Conservation (phyloP, 768 basidiomycete genomes). For the Dictyophora rubrovolvata region DNA sequence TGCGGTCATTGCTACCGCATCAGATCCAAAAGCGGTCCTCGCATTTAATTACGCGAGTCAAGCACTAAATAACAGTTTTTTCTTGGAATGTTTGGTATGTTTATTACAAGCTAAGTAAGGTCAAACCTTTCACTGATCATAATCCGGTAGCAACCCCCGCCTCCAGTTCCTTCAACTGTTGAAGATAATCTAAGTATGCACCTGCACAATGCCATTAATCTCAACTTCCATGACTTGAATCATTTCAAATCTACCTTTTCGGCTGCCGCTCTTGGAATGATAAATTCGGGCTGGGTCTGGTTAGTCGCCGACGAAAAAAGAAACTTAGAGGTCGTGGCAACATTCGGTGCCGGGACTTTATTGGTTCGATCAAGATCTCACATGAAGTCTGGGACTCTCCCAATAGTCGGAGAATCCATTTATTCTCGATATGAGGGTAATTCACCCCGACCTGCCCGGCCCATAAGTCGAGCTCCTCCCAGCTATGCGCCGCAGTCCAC, state of each 20-base stretch:
- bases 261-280: slow-evolving; percentile 69
- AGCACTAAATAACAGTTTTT: slow-evolving; percentile 92
- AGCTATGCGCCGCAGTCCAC: not conserved
- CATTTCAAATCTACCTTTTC: slow-evolving; percentile 68
- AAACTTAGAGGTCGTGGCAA: slow-evolving; percentile 65
- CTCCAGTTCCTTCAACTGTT: slow-evolving; percentile 16
- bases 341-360: slow-evolving; percentile 82
- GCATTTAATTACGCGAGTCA: slow-evolving; percentile 88
- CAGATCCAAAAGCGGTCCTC: slow-evolving; percentile 46
- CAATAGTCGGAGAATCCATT: slow-evolving; percentile 22
- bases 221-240: slow-evolving; percentile 51
- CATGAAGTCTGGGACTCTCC: slow-evolving; percentile 13
- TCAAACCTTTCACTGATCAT: not conserved
- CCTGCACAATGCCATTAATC: slow-evolving; percentile 28
- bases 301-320: slow-evolving; percentile 62
- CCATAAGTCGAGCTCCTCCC: not conserved
- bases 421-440: not conserved
- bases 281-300: slow-evolving; percentile 79
- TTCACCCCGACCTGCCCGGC: not conserved
- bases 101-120: not conserved
- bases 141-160: slow-evolving; percentile 22
- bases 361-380: slow-evolving; percentile 52
- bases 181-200: slow-evolving; percentile 27
- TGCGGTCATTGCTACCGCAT: slow-evolving; percentile 60
- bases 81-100: slow-evolving; percentile 78